Percentiles rank a stretch among this genome's conserved stretches.
phyloP scores from a whole-genome alignment of 2,329 filamentous ascomycete genomes.

The Colletotrichum cuscutae region DNA sequence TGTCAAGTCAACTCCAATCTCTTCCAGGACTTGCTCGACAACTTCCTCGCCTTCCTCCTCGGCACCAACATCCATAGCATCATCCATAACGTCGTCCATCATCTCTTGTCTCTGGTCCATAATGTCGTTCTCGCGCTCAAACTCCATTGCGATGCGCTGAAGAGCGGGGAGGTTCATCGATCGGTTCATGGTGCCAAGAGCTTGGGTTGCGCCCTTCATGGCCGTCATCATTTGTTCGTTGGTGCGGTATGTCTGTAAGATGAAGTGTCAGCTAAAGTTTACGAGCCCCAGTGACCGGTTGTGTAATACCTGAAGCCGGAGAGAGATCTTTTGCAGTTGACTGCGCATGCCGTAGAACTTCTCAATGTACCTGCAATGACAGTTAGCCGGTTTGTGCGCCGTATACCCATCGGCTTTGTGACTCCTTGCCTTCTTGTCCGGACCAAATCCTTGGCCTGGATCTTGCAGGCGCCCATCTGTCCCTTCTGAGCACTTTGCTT shows the following conservation, averaged over 20 bases:
- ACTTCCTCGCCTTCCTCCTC: constrained; percentile 98
- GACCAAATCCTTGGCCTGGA: constrained; percentile 97
- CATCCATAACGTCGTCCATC: constrained; percentile 99
- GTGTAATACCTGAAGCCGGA: constrained; percentile 83
- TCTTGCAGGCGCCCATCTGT: constrained; percentile 98
- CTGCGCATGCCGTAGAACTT: constrained; percentile 99
- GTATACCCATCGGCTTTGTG: neutral
- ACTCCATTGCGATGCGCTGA: constrained; percentile 98
- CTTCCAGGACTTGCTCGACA: constrained; percentile 94
- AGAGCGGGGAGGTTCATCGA: constrained; percentile 97
- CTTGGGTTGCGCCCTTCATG: constrained; percentile 96
- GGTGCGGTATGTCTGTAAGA: constrained; percentile 85
- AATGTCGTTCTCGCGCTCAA: constrained; percentile 97
- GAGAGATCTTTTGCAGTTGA: constrained; percentile 93
- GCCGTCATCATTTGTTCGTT: constrained; percentile 99
- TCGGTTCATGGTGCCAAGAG: constrained; percentile 95
- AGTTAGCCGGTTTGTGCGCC: neutral
- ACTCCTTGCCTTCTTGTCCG: constrained; percentile 78
- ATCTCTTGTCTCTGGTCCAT: constrained; percentile 99
- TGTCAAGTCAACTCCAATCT: constrained; percentile 94
- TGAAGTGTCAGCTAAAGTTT: constrained; percentile 1
- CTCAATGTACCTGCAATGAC: constrained; percentile 79
- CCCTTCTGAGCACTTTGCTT: constrained; percentile 98
- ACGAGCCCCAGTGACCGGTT: neutral
- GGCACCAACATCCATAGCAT: constrained; percentile 88